Evolutionary conservation across 768 basidiomycete genomes (phyloP).

Genomic region (Russula sp.): DNA sequence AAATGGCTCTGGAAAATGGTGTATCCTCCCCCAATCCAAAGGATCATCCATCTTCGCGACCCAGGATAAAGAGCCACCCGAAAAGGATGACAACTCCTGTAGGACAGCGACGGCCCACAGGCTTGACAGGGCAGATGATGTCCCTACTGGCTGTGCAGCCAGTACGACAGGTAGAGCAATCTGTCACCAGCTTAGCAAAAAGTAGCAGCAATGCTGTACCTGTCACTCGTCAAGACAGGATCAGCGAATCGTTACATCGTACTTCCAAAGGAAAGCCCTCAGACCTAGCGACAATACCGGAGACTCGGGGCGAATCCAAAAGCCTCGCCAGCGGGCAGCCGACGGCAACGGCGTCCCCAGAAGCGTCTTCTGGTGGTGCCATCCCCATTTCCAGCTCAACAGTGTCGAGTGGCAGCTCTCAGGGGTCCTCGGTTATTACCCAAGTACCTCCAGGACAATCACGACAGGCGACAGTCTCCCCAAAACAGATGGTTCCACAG

Average conservation of each 20-base stretch:
- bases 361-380: background rate
- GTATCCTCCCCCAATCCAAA: background rate
- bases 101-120: slow-evolving; percentile 1
- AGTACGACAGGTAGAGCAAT: background rate
- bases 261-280: background rate
- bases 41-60: background rate
- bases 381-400: background rate
- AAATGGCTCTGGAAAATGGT: background rate
- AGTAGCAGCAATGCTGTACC: background rate
- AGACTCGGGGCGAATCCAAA: slow-evolving; percentile 1
- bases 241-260: background rate
- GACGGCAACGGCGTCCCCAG: background rate
- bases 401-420: background rate
- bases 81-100: slow-evolving; percentile 1
- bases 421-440: background rate
- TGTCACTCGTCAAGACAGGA: background rate
- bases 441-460: background rate
- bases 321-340: background rate
- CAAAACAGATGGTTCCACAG: background rate
- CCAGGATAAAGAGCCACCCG: slow-evolving; percentile 14
- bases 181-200: background rate
- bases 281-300: background rate
- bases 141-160: background rate
- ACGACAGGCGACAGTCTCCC: background rate
- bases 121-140: background rate